A percentile compares a stretch with the other conserved stretches of the same genome.
Evolutionary conservation across 768 basidiomycete genomes (phyloP).

Genomic region (Serpula lacrymans): DNA sequence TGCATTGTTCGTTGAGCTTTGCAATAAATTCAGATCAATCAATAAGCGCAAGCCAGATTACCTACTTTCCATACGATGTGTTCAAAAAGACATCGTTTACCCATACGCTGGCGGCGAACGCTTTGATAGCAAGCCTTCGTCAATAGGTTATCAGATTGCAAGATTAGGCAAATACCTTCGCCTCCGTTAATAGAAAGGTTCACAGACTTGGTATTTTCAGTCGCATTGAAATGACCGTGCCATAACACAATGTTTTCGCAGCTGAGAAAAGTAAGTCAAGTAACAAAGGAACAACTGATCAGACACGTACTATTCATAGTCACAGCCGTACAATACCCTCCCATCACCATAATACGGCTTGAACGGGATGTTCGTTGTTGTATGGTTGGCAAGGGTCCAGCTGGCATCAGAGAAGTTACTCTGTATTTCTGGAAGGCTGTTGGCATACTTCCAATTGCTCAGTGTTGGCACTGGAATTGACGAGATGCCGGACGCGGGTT

Average conservation of each 20-base stretch:
- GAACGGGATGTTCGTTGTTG: slow-evolving; percentile 67
- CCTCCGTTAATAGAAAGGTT: slow-evolving; percentile 82
- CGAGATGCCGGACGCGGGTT: slow-evolving; percentile 22
- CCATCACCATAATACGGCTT: slow-evolving; percentile 74
- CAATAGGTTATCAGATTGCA: not conserved
- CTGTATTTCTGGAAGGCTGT: slow-evolving; percentile 72
- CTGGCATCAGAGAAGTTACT: slow-evolving; percentile 52
- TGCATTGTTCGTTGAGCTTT: slow-evolving; percentile 64
- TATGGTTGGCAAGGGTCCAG: slow-evolving; percentile 70
- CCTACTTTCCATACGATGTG: slow-evolving; percentile 74
- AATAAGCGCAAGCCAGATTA: slow-evolving; percentile 3
- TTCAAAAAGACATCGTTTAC: slow-evolving; percentile 68
- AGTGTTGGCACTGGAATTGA: slow-evolving; percentile 46
- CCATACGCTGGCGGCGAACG: slow-evolving; percentile 83
- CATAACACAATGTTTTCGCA: slow-evolving; percentile 82
- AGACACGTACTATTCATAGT: slow-evolving; percentile 72
- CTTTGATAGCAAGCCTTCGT: slow-evolving; percentile 29
- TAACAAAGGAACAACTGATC: not conserved
- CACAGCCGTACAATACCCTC: slow-evolving; percentile 78
- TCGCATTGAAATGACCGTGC: slow-evolving; percentile 75
- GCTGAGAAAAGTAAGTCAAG: slow-evolving; percentile 33
- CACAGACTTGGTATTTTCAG: slow-evolving; percentile 56
- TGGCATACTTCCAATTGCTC: slow-evolving; percentile 67
- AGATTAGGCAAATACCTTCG: slow-evolving; percentile 43
- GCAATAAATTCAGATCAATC: slow-evolving; percentile 2